A percentile compares a stretch with the other conserved stretches of the same genome.
phyloP scores from a whole-genome alignment of 192 early-diverging fungal genomes.

The Coemansia sp. region DNA sequence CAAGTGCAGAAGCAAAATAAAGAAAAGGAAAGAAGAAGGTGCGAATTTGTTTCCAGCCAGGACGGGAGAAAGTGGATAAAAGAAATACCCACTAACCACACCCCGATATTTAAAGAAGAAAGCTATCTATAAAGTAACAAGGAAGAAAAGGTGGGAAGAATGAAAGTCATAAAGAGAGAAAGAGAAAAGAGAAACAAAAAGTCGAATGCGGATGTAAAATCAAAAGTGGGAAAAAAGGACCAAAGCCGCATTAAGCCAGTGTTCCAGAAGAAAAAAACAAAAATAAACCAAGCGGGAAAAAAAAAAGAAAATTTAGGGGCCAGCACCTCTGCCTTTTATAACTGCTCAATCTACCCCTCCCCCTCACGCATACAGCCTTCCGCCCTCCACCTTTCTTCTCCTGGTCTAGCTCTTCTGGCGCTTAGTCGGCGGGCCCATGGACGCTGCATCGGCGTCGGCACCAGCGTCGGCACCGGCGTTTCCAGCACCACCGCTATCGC shows the following conservation, averaged over 20 bases:
- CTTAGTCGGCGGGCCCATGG: background rate
- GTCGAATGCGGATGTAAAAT: too few relatives aligned
- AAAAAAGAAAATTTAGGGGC: background rate
- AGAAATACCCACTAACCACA: background rate
- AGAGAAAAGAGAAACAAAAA: background rate
- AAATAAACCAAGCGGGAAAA: background rate
- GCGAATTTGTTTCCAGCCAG: too few relatives aligned
- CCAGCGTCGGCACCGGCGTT: too few relatives aligned
- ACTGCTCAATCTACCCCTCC: too few relatives aligned
- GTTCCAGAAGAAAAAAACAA: background rate
- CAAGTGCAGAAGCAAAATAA: too few relatives aligned
- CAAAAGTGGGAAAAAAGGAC: too few relatives aligned
- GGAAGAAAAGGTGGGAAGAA: background rate
- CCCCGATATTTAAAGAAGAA: background rate
- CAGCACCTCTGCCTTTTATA: background rate
- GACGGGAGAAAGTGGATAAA: too few relatives aligned
- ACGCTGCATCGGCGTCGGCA: background rate
- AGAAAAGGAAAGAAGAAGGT: too few relatives aligned
- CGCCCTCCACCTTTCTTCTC: background rate
- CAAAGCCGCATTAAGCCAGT: too few relatives aligned
- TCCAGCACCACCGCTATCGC: constrained; percentile 1
- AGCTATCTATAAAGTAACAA: background rate
- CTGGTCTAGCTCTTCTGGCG: constrained; percentile 1
- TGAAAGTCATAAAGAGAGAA: constrained; percentile 5
- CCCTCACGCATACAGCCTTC: background rate